Evolutionary conservation across 2,329 filamentous ascomycete species (phyloP).

Genomic region (Sordariomycetes sp.): DNA sequence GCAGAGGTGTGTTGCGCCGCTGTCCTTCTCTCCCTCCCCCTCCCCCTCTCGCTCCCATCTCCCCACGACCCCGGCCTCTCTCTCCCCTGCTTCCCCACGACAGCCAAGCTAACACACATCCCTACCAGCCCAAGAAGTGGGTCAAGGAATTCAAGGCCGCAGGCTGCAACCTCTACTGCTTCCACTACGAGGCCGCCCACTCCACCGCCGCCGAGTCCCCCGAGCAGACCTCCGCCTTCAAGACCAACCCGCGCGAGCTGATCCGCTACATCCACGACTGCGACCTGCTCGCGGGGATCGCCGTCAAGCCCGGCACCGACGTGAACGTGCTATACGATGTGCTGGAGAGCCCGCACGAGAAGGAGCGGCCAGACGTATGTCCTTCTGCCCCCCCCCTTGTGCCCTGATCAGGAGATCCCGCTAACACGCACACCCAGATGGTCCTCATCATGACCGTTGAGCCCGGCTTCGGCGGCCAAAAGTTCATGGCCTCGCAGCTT

Average conservation of each 20-base stretch:
- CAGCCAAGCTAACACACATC: neutral
- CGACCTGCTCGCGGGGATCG: constrained; percentile 85
- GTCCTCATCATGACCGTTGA: constrained; percentile 97
- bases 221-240: constrained; percentile 53
- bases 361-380: constrained; percentile 81
- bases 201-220: constrained; percentile 79
- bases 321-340: constrained; percentile 92
- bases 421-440: constrained; percentile 52
- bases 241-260: constrained; percentile 74
- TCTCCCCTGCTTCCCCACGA: neutral
- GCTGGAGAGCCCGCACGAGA: constrained; percentile 58
- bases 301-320: constrained; percentile 84
- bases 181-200: constrained; percentile 95
- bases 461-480: constrained; percentile 94
- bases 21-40: neutral
- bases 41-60: neutral
- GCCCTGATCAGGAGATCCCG: neutral
- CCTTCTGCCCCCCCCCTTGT: neutral
- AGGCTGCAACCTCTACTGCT: constrained; percentile 98
- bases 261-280: constrained; percentile 84
- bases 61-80: neutral
- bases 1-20: constrained; percentile 56
- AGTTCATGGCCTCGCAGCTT: constrained; percentile 94
- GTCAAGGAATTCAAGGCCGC: constrained; percentile 89
- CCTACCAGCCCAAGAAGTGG: constrained; percentile 82